A percentile compares a stretch with the other conserved stretches of the same genome.
These are phyloP conservation scores for Paecilomyces fulvus DNA, from an alignment of 2,329 filamentous ascomycete species.

Conservation along the genomic window DNA sequence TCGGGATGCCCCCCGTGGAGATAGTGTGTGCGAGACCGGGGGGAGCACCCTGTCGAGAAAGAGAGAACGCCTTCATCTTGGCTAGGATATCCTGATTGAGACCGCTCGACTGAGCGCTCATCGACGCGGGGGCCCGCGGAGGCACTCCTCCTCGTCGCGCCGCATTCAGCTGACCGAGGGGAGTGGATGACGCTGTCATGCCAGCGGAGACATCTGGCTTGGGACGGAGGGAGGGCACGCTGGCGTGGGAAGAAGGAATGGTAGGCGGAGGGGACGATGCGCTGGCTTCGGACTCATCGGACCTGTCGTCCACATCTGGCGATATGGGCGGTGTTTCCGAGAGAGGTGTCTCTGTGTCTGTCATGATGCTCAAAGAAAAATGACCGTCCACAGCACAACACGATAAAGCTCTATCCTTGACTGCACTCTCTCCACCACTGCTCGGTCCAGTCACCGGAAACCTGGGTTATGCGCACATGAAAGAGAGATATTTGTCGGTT, in stretches of 20 bases:
- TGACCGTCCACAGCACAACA: not conserved
- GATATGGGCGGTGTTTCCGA: slow-evolving; percentile 13
- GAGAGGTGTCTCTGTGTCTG: not conserved
- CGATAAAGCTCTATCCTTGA: not conserved
- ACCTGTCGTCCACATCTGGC: slow-evolving; percentile 11
- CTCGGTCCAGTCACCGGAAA: not conserved
- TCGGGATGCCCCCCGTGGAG: slow-evolving; percentile 28
- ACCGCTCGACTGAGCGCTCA: slow-evolving; percentile 39
- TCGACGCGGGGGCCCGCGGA: slow-evolving; percentile 21
- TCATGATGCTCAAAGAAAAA: not conserved
- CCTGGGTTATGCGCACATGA: not conserved
- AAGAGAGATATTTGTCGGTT: not conserved
- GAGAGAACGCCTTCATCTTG: slow-evolving; percentile 61
- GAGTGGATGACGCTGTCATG: slow-evolving; percentile 79
- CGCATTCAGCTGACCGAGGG: slow-evolving; percentile 66
- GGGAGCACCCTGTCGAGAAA: slow-evolving; percentile 54
- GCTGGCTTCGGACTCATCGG: slow-evolving; percentile 14
- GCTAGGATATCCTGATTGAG: slow-evolving; percentile 58
- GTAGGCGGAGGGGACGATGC: slow-evolving; percentile 24
- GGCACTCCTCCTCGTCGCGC: slow-evolving; percentile 42
- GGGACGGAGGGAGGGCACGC: slow-evolving; percentile 19
- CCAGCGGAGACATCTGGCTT: slow-evolving; percentile 14
- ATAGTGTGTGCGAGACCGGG: slow-evolving; percentile 20
- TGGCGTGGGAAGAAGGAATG: slow-evolving; percentile 6
- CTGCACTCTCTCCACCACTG: not conserved